Base-by-base conservation (phyloP, 257 asterid genomes). In the Verbena officinalis region DNA sequence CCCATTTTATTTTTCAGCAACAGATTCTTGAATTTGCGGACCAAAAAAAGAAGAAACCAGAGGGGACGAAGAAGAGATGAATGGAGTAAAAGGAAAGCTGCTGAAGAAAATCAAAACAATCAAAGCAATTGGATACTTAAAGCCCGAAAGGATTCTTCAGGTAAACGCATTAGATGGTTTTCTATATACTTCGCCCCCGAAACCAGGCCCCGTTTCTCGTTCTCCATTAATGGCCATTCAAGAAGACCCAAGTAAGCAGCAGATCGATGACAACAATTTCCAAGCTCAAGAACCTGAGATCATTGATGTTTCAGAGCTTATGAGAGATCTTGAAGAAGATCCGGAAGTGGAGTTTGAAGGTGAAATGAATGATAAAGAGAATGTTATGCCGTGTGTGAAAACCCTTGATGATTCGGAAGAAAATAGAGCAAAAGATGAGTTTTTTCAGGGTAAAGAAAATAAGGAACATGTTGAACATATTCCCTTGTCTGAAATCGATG, bases 71-170 rank as follows among this genome's bases (percentile, higher is more conserved):
- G 22, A 52, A 51, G 62, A 66, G 65, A 94, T 90, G 97, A 88
- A 76, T 78, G 76, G 77, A 39, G 78, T 94, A 80, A 94, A 88
- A 71, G 96, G 98, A 12, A 94, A 84, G 78, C 77, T 90, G 3
- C 61, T 94, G 40, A 94, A 86, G 84, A 90, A 85, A 62, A 67
- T 94, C 70, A 82, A 81, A 80, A 90, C 99, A 8, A 68, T 94
- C 42, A 94, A 94, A 61, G 7, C 89, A 9, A 86, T 90, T 19
- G 92, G 91, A 57, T 84, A 86, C 64, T 36, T 84, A 66, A 86
- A 85, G 45, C 90, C 95, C 7, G 96, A 94, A 31, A 81, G 84
- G 50, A 65, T 86, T 19, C 89, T 88, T 16, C 91, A 80, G 48
- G 84, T 74, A 5, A 81, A 74, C 43, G 95, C 90, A 23, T 59